Evolutionary conservation across 352 stramenopile species (phyloP), one percentile per base, ranked within the genome.

Genomic region (Phytopythium vexans): DNA sequence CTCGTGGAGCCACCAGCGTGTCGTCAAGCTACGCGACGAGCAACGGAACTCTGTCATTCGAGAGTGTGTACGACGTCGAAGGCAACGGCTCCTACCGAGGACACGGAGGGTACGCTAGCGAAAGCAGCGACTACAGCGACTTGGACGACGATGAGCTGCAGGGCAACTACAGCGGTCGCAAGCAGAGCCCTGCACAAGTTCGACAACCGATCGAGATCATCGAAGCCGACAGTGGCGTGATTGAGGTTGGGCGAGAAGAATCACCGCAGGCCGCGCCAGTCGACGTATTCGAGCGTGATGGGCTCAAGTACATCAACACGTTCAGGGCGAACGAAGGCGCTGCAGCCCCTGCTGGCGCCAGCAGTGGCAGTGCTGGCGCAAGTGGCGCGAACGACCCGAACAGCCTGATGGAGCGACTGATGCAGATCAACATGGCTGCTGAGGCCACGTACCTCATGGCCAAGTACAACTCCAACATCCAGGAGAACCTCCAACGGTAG

Each of bases 391-490:
- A 46, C 35, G 63, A 77, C 41, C 61, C 72, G 15, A 64, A 85
- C 39, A 67, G 70, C 41, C 56, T 88, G 40, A 81, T 86, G 70
- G 65, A 86, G 53, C 66, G 77, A 15, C 64, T 88, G 38, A 64
- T 82, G 58, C 74, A 88, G 54, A 78, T 78, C 58, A 88, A 86
- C 58, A 74, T 82, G 64, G 61, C 74, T 3, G 77, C 77, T 16
- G 77, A 88, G 49, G 74, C 70, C 12, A 86, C 77, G 56, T 88
- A 88, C 48, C 64, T 85, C 45, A 80, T 86, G 67, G 63, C 77
- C 62, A 86, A 88, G 73, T 82, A 86, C 68, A 86, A 79, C 64
- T 68, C 66, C 53, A 78, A 76, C 48, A 64, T 79, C 40, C 52
- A 69, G 27, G 65, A 64, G 36, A 74, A 66, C 43, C 33, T 52